Percentiles rank a stretch among this genome's conserved stretches.
These are phyloP conservation scores for Leishmania lainsoni DNA, from an alignment of 208 protist genomes.

Conservation along the genomic window DNA sequence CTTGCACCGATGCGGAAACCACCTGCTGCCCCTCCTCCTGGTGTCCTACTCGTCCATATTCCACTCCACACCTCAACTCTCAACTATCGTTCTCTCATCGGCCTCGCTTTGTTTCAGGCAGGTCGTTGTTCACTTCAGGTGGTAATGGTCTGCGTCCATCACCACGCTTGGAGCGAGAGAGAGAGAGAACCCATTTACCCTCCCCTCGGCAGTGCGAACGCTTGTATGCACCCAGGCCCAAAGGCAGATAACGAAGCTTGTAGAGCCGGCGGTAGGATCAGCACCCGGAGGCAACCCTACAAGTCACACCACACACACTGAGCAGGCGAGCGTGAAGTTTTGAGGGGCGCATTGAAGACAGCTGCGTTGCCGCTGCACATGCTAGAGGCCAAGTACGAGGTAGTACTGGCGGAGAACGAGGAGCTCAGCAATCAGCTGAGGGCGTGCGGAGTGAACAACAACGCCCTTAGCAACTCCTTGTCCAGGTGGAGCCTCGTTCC, in stretches of 20 bases:
- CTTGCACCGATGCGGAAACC: neutral
- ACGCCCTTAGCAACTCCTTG: slow-evolving; percentile 7
- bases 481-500: neutral
- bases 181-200: neutral
- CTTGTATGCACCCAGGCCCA: neutral
- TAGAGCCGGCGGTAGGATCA: neutral
- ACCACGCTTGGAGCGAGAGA: no score
- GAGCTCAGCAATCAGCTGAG: slow-evolving; percentile 11
- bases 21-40: neutral
- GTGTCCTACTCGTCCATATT: neutral
- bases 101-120: neutral
- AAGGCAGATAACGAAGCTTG: neutral
- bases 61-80: neutral
- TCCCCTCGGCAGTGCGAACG: neutral
- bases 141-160: neutral
- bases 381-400: slow-evolving; percentile 19
- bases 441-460: slow-evolving; percentile 11
- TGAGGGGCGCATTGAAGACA: neutral
- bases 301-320: neutral
- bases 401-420: slow-evolving; percentile 13
- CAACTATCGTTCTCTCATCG: neutral
- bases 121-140: neutral
- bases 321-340: neutral
- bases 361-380: neutral
- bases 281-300: neutral